Evolutionary conservation across 1,284 basidiomycete species (phyloP), one percentile per base, ranked within the genome.

Genomic region (Cryptococcus depauperatus): DNA sequence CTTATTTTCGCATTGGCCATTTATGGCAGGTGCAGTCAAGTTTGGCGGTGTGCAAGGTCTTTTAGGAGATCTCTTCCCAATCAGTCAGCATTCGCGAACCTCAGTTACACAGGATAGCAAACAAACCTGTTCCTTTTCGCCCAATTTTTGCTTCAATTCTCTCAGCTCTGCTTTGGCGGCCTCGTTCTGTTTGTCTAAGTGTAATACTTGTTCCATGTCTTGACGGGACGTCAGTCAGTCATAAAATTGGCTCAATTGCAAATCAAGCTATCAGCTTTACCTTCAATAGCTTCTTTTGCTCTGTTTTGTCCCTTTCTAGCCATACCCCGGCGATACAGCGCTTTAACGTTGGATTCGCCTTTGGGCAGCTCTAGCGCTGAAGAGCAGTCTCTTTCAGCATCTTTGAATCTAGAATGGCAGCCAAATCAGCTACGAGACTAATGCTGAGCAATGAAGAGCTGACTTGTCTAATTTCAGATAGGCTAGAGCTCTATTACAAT

Each of bases 401-500:
- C 68, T 16, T 52, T 32, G 33, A 43, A 70, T 35, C 70, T 70
- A 34, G 6, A 18, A 16, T 22, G 23, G 5, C 5, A 22, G 33
- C 29, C 30, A 28, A 16, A 18, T 27, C 6, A 3, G 35, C 10
- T 19, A 18, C 10, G 23, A 11, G 11, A 10, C 13, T 13, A 11
- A 14, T 37, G 6, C n/a, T 22, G 19, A 11, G 11, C 11, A 44
- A 16, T 23, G n/a, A 35, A 19, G 14, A 21, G 10, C 34, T 47
- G 37, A 70, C 68, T 68, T 66, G 39, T 68, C 63, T 1, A 71
- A 55, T 45, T 70, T 71, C 32, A 72, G 45, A 49, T 65, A 68
- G 4, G 66, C 66, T 41, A 66, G 62, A 7, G 70, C 69, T 41
- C 69, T 48, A 40, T 72, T 72, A 10, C 58, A 50, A 28, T 62